phyloP scores from a whole-genome alignment of 768 basidiomycete genomes.

The Multifurca ochricompacta region DNA sequence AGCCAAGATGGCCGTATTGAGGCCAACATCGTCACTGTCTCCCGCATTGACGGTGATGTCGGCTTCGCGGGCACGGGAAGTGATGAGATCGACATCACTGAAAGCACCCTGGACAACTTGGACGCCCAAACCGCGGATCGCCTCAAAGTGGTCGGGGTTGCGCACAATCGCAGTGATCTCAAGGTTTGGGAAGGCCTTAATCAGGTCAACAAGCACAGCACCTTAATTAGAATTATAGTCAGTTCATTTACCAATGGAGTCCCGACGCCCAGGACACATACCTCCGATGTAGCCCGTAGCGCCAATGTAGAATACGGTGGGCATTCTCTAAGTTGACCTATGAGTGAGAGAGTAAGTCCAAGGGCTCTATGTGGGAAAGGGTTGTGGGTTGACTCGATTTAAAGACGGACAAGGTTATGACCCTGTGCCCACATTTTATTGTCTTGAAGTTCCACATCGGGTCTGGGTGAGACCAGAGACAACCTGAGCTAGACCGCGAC shows the following conservation, averaged over 20 bases:
- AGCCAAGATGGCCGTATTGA: constrained; percentile 1
- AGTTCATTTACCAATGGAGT: not conserved
- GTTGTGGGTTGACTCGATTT: not conserved
- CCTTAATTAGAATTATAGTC: not conserved
- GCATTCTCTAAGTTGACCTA: too few species aligned
- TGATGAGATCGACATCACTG: constrained; percentile 1
- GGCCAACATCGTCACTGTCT: not conserved
- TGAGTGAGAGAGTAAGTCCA: too few species aligned
- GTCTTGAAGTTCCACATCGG: not conserved
- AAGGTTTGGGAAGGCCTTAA: not conserved
- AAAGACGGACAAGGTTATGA: not conserved
- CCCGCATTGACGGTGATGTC: constrained; percentile 11
- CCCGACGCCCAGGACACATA: not conserved
- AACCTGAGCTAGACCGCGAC: too few species aligned
- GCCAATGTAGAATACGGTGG: constrained; percentile 9
- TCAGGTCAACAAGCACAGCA: not conserved
- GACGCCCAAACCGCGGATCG: not conserved
- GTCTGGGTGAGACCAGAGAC: too few species aligned
- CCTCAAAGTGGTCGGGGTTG: not conserved
- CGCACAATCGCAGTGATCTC: constrained; percentile 11
- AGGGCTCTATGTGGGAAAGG: not conserved
- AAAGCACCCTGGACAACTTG: constrained; percentile 4
- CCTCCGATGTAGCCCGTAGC: constrained; percentile 16
- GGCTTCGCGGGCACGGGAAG: not conserved
- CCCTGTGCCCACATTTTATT: not conserved